Conservation (phyloP, 176 grass and related monocot species). For the Oryza officinalis region DNA sequence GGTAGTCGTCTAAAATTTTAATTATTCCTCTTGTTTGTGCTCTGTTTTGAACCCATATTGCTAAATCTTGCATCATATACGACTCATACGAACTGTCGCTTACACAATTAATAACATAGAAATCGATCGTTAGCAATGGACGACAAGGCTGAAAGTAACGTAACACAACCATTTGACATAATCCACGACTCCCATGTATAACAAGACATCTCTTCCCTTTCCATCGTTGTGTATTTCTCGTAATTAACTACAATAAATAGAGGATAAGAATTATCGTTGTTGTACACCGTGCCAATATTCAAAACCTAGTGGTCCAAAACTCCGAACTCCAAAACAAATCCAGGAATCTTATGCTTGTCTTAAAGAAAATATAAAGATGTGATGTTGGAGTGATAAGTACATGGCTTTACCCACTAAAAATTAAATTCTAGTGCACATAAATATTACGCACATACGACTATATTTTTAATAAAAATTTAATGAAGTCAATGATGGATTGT, state of each 20-base stretch:
- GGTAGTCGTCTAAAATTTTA: background rate
- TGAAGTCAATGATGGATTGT: accelerated
- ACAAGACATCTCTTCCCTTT: background rate
- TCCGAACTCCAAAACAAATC: background rate
- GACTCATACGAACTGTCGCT: background rate
- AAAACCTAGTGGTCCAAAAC: background rate
- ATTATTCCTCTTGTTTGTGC: background rate
- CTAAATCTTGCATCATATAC: background rate
- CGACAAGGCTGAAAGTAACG: background rate
- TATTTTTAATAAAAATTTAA: too few relatives aligned
- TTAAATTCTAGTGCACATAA: too few relatives aligned
- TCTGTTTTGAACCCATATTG: background rate
- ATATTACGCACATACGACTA: too few relatives aligned
- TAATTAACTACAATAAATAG: background rate
- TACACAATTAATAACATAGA: background rate
- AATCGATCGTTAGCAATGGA: background rate
- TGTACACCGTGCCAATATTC: too few relatives aligned
- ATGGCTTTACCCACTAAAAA: too few relatives aligned
- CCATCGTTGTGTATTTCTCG: background rate
- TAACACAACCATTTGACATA: too few relatives aligned
- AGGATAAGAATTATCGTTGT: background rate
- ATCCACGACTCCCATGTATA: background rate
- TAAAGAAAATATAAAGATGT: too few relatives aligned
- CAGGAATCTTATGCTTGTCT: too few relatives aligned
- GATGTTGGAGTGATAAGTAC: too few relatives aligned